Evolutionary conservation across 768 basidiomycete genomes (phyloP), one percentile per base, ranked within the genome.

Genomic region (Boletus pseudo-olivaceus): DNA sequence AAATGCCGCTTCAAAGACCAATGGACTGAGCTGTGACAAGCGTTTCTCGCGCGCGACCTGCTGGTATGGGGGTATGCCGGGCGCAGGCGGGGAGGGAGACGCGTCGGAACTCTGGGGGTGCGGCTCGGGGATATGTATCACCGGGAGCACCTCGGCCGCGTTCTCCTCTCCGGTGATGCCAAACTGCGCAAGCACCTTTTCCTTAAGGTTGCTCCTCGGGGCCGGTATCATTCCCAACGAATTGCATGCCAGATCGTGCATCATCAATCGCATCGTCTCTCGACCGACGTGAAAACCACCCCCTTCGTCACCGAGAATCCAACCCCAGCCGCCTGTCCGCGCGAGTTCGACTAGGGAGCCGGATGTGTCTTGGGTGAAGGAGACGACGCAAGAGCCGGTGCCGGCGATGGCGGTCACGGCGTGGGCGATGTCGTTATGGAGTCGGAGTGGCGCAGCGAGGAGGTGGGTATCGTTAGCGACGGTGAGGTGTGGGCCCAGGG

Each of bases 401-500:
- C 93, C 93, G 2, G 79, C 85, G 55, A 95, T 86, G 47, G 84
- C 85, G 4, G 85, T 80, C 30, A 94, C 77, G 8, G 87, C 89
- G 54, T 81, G 75, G 14, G 73, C 67, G 17, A 85, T 76, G 61
- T 85, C 85, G 1, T 73, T 63, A 64, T 84, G 76, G 62, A 83
- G 72, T 37, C 81, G 78, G 12, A 93, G 75, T 5, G 93, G 90
- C 0, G 90, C 83, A 10, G 90, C 89, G 42, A 96, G 82, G 42
- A 96, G 85, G 62, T 88, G 82, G 0, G 90, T 88, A 67, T 96
- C 93, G 68, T 95, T 94, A 39, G 85, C 77, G 47, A 95, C 78
- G 39, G 77, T 72, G 23, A 93, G 73, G 4, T 74, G 67, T 7
- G 79, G 75, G 17, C 82, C 82, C 0, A 70, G 58, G 5, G 86